Evolutionary conservation across 306 rosid genomes (phyloP), one percentile per base, ranked within the genome.

Genomic region (Spatholobus suberectus): DNA sequence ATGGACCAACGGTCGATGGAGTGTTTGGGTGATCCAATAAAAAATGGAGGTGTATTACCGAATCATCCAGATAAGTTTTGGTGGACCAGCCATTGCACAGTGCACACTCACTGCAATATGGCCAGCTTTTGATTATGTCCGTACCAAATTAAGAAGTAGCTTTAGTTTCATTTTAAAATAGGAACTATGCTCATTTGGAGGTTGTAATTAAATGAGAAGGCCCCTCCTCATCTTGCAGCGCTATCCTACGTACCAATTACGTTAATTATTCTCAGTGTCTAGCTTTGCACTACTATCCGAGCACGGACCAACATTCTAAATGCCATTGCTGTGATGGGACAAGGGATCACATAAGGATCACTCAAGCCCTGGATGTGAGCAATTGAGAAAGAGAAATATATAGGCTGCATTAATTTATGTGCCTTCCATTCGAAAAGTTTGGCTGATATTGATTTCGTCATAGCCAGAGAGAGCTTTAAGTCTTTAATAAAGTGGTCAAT

Each of bases 71-170:
- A 83, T 57, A 76, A 66, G 65, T 66, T 34, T 47, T 38, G 75
- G 92, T 85, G 89, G 92, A 87, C 92, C 90, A 75, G 79, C 44
- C 62, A 76, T 21, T 62, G 35, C 47, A n/a, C n/a, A n/a, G n/a
- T n/a, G n/a, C n/a, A 59, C 72, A 57, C 65, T 57, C 65, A 67
- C 63, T 65, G 81, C 82, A 77, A n/a, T n/a, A 72, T 54, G 10
- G 26, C 47, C 86, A 83, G 85, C 70, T 76, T 78, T 88, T 81
- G 43, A 75, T 83, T 81, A 70, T 85, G 32, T 47, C 32, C 72
- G 75, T 74, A 75, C 85, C 82, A 79, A 59, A n/a, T n/a, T n/a
- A 79, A 83, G 44, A 63, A 75, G 34, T 75, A 46, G 43, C 59
- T 74, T 74, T 79, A 21, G 69, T 82, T 82, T 62, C 82, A 14